A percentile compares a stretch with the other conserved stretches of the same genome.
phyloP scores from a whole-genome alignment of 768 basidiomycete species.

The Pleurotus ostreatus region DNA sequence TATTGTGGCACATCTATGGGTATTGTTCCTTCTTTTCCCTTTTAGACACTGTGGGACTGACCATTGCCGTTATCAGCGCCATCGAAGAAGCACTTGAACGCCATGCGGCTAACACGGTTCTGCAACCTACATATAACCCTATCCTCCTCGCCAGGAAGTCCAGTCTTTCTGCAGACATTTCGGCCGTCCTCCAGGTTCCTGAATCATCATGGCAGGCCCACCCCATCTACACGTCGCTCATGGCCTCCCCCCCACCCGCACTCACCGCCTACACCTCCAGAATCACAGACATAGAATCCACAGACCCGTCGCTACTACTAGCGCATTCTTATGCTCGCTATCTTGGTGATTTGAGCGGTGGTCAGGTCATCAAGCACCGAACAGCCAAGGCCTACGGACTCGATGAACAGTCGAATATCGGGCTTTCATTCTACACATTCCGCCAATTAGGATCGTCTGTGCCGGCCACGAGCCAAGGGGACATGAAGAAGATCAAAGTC shows the following conservation, averaged over 20 bases:
- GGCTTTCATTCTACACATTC: constrained; percentile 68
- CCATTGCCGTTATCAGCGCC: constrained; percentile 29
- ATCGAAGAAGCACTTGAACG: constrained; percentile 55
- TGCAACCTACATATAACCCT: constrained; percentile 72
- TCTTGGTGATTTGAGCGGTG: constrained; percentile 77
- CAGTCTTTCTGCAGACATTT: constrained; percentile 63
- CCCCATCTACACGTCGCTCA: constrained; percentile 45
- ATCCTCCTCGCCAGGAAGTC: constrained; percentile 59
- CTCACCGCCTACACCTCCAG: constrained; percentile 52
- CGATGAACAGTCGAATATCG: constrained; percentile 41
- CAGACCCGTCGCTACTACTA: constrained; percentile 51
- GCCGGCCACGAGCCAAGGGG: constrained; percentile 40
- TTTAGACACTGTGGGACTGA: neutral
- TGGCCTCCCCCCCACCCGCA: constrained; percentile 40
- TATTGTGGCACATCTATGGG: constrained; percentile 80
- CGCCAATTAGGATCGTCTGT: constrained; percentile 46
- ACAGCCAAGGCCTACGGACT: constrained; percentile 68
- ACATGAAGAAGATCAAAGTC: constrained; percentile 71
- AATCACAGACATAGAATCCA: constrained; percentile 42
- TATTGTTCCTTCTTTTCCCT: constrained; percentile 29
- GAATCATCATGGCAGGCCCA: constrained; percentile 53
- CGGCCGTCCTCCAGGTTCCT: constrained; percentile 49
- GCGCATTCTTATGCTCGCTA: constrained; percentile 84
- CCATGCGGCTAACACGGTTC: constrained; percentile 56
- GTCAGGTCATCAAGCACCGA: constrained; percentile 61